A percentile compares a stretch with the other conserved stretches of the same genome.
Evolutionary conservation across 306 rosid species (phyloP).

Genomic region (Astragalus glycyphyllos): DNA sequence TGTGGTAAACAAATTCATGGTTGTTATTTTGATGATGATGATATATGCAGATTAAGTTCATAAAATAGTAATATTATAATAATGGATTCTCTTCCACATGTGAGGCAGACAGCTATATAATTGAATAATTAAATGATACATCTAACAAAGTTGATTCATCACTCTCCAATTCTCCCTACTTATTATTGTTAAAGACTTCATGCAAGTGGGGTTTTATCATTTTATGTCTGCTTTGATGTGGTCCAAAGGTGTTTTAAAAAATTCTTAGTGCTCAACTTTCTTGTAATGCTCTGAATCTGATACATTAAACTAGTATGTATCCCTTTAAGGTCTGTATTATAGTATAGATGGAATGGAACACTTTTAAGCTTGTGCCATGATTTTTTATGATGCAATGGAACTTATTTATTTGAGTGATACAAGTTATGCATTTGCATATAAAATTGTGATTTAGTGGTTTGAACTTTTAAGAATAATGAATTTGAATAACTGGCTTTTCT

Average conservation of each 20-base stretch:
- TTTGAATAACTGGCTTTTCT: constrained; percentile 21
- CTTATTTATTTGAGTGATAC: not conserved
- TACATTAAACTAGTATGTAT: not conserved
- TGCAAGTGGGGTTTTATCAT: not conserved
- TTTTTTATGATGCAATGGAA: not conserved
- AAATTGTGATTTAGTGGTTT: not conserved
- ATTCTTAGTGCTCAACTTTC: not conserved
- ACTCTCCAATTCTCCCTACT: too few species aligned
- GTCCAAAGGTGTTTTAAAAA: not conserved
- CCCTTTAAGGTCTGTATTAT: not conserved
- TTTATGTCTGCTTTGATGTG: not conserved
- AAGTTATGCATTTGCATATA: constrained; percentile 4
- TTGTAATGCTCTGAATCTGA: not conserved
- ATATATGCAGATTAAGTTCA: not conserved
- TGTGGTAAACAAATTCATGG: not conserved
- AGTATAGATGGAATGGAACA: not conserved
- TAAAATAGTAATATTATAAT: not conserved
- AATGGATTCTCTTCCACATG: constrained; percentile 4
- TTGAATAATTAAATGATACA: not conserved
- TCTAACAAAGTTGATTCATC: too few species aligned
- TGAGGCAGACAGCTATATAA: not conserved
- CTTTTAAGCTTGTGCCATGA: not conserved
- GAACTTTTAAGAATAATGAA: constrained; percentile 5
- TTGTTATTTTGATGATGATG: not conserved
- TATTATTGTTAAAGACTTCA: not conserved